Percentiles rank a stretch among this genome's conserved stretches.
phyloP scores from a whole-genome alignment of 2,329 filamentous ascomycete genomes.

The Cercospora zeina region DNA sequence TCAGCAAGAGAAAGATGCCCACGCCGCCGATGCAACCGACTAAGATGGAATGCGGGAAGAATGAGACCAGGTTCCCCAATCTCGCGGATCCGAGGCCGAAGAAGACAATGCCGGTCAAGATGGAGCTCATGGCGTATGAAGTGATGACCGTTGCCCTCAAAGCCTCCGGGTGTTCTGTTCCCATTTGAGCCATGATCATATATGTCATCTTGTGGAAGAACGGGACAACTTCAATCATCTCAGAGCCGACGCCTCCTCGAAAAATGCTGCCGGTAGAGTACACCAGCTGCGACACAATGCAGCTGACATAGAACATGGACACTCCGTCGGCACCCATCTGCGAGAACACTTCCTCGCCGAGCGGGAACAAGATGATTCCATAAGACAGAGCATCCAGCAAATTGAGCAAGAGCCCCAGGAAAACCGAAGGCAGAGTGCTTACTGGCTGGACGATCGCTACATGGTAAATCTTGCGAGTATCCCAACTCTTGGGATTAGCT shows the following conservation, averaged over 20 bases:
- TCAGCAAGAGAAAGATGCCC: constrained; percentile 89
- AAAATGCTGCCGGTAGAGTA: constrained; percentile 90
- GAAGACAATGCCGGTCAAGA: constrained; percentile 89
- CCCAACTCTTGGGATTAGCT: constrained; percentile 68
- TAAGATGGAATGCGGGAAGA: constrained; percentile 93
- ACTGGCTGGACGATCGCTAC: constrained; percentile 66
- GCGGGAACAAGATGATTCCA: constrained; percentile 84
- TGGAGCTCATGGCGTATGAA: constrained; percentile 83
- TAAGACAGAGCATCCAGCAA: constrained; percentile 94
- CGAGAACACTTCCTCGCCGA: constrained; percentile 82
- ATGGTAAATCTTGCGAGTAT: constrained; percentile 64
- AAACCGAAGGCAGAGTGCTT: constrained; percentile 77
- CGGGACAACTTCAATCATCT: constrained; percentile 97
- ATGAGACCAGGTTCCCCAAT: constrained; percentile 89
- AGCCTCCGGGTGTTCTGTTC: constrained; percentile 76
- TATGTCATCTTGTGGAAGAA: constrained; percentile 99
- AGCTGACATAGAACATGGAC: constrained; percentile 98
- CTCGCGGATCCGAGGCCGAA: constrained; percentile 84
- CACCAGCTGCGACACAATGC: constrained; percentile 86
- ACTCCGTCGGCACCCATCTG: constrained; percentile 89
- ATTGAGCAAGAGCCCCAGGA: constrained; percentile 86
- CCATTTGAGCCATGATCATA: constrained; percentile 76
- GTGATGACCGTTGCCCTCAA: constrained; percentile 94
- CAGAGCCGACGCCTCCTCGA: constrained; percentile 86
- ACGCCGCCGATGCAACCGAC: constrained; percentile 98